Evolutionary conservation across 179 eudicot species (phyloP).

Genomic region (Patellifolia procumbens): DNA sequence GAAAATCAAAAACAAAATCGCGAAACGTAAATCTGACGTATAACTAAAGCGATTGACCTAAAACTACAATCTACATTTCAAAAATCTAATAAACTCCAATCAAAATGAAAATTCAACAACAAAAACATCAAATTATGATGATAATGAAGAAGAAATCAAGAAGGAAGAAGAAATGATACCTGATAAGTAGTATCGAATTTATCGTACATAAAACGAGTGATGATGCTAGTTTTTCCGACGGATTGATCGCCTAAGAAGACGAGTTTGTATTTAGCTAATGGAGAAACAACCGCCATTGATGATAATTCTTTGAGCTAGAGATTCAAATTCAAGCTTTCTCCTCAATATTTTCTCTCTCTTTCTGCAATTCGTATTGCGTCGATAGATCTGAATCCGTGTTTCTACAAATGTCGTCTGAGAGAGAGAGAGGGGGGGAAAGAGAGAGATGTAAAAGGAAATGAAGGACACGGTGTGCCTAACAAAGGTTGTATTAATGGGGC

Average conservation of each 20-base stretch:
- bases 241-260: conserved; percentile 89
- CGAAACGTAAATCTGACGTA: neutral
- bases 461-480: neutral
- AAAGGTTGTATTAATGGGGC: conserved; percentile 2
- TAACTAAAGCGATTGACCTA: neutral
- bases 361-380: neutral
- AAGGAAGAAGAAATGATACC: conserved; percentile 31
- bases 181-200: conserved; percentile 83
- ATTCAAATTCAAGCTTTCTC: neutral
- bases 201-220: conserved; percentile 87
- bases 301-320: neutral
- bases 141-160: neutral
- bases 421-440: conserved; percentile 17
- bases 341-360: neutral
- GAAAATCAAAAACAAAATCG: neutral
- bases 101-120: neutral
- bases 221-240: conserved; percentile 83
- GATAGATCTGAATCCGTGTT: conserved; percentile 17
- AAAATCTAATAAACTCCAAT: neutral
- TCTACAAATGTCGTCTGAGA: conserved; percentile 13
- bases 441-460: conserved; percentile 8
- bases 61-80: neutral
- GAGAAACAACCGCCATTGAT: conserved; percentile 79
- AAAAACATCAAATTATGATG: neutral
- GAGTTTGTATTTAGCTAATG: conserved; percentile 79